These are phyloP conservation scores for Amanita rubescens DNA, from an alignment of 768 basidiomycete species.

Conservation along the genomic window DNA sequence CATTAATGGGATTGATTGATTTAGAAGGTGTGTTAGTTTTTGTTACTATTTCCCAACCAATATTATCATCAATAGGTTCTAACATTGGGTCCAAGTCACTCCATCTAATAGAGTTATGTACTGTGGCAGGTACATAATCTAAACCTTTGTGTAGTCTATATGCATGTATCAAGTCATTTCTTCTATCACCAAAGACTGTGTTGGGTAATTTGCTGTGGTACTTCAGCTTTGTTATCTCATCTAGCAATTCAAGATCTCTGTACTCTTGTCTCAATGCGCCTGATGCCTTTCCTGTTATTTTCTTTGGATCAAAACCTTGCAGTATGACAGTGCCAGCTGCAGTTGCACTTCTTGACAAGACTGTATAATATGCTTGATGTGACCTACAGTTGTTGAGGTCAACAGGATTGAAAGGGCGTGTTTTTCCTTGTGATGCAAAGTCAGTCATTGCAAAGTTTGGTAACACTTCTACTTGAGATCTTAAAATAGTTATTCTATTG, in stretches of 20 bases:
- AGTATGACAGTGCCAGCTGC: not conserved
- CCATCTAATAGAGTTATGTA: not conserved
- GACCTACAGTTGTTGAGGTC: conserved; percentile 6
- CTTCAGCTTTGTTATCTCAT: not conserved
- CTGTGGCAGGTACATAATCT: not conserved
- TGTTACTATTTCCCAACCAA: no score
- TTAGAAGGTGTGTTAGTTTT: no score
- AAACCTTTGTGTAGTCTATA: not conserved
- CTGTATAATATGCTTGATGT: conserved; percentile 7
- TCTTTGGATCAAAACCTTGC: not conserved
- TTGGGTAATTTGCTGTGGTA: not conserved
- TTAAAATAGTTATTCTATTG: conserved; percentile 7
- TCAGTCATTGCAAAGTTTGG: conserved; percentile 14
- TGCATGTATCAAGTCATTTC: not conserved
- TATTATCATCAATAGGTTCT: not conserved
- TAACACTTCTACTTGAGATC: conserved; percentile 19
- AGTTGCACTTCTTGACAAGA: not conserved
- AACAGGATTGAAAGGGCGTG: conserved; percentile 9
- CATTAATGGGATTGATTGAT: no score
- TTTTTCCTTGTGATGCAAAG: conserved; percentile 13
- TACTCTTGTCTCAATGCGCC: not conserved
- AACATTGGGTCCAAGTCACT: not conserved
- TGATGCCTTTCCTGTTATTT: not conserved
- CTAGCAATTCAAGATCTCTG: not conserved
- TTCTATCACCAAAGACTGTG: not conserved